A percentile compares a stretch with the other conserved stretches of the same genome.
Evolutionary conservation across 108 stramenopile genomes (phyloP).

Genomic region (Mediolabrus comicus): DNA sequence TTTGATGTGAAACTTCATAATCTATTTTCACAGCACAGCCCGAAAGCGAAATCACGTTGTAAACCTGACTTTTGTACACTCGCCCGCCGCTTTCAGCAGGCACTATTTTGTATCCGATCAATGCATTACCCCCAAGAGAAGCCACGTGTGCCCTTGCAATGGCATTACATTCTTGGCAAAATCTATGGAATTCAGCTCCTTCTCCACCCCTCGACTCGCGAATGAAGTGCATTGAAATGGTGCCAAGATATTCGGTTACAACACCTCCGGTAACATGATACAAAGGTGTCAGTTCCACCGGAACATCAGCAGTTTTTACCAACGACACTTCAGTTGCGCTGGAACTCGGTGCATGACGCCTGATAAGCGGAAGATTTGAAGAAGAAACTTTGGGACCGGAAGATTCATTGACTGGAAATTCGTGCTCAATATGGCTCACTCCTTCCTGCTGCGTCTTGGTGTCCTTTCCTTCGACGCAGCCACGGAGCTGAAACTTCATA

Average conservation of each 20-base stretch:
- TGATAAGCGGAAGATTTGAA: neutral
- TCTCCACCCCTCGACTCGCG: conserved; percentile 82
- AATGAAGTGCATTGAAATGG: conserved; percentile 88
- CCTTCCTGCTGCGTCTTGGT: conserved; percentile 9
- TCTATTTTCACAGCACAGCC: conserved; percentile 71
- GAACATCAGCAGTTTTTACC: conserved; percentile 60
- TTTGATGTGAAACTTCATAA: conserved; percentile 22
- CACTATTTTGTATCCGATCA: conserved; percentile 84
- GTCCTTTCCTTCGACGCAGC: conserved; percentile 3
- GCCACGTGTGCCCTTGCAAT: conserved; percentile 89
- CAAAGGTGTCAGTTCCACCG: conserved; percentile 80
- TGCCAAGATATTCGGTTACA: conserved; percentile 80
- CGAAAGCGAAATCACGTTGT: conserved; percentile 81
- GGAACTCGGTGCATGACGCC: neutral
- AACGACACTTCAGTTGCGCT: conserved; percentile 10
- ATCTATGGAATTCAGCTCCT: conserved; percentile 82
- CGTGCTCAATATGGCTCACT: conserved; percentile 6
- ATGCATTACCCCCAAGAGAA: conserved; percentile 88
- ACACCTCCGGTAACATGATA: conserved; percentile 67
- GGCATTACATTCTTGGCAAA: conserved; percentile 90
- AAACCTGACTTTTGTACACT: conserved; percentile 87
- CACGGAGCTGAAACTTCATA: conserved; percentile 34
- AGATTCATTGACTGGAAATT: neutral
- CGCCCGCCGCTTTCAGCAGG: conserved; percentile 87
- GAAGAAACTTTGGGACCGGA: conserved; percentile 8